phyloP scores from a whole-genome alignment of 202 grass and related monocot genomes.

The Carex arenaria region DNA sequence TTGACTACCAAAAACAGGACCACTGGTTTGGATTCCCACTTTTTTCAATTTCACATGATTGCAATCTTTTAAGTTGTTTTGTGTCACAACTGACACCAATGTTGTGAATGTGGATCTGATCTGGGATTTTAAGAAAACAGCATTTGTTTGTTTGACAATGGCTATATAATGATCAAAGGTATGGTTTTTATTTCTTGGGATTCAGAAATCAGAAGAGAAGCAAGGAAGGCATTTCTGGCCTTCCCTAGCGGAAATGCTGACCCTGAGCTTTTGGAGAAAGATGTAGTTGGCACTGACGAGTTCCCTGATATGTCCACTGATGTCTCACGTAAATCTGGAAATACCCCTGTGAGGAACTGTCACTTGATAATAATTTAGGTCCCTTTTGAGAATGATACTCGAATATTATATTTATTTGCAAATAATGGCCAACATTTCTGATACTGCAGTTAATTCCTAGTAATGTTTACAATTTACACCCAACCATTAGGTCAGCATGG shows the following conservation, averaged over 20 bases:
- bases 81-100: neutral
- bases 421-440: neutral
- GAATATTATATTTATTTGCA: conserved; percentile 25
- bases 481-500: neutral
- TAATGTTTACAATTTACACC: neutral
- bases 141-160: neutral
- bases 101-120: neutral
- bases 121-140: neutral
- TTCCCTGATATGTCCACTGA: conserved; percentile 28
- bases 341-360: conserved; percentile 58
- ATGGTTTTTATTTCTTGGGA: neutral
- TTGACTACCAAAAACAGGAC: neutral
- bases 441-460: neutral
- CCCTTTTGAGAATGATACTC: conserved; percentile 6
- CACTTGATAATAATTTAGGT: conserved; percentile 15
- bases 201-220: conserved; percentile 78
- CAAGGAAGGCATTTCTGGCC: conserved; percentile 90
- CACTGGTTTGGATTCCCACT: neutral
- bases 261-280: conserved; percentile 31
- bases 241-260: conserved; percentile 53
- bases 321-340: conserved; percentile 36
- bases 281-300: conserved; percentile 38
- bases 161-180: neutral
- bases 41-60: neutral
- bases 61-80: neutral